Percentiles rank a stretch among this genome's conserved stretches.
These are phyloP conservation scores for Geranium brycei DNA, from an alignment of 345 rosid species.

Conservation along the genomic window DNA sequence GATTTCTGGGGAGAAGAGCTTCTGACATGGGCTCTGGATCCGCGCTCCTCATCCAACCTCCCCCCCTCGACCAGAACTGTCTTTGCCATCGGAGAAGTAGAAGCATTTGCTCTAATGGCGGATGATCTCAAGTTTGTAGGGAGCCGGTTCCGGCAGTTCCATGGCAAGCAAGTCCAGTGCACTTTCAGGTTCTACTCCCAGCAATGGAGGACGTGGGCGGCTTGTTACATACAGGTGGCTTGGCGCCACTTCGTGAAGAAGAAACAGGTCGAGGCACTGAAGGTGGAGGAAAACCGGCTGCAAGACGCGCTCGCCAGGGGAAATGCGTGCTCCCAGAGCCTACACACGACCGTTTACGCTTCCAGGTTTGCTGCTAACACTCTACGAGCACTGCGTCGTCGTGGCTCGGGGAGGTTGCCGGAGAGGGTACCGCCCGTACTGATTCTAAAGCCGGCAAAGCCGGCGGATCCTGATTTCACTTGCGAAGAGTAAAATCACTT, in stretches of 20 bases:
- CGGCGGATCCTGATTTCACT: slow-evolving; percentile 82
- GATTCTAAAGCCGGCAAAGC: slow-evolving; percentile 82
- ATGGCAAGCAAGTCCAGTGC: slow-evolving; percentile 77
- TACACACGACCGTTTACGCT: slow-evolving; percentile 89
- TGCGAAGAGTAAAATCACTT: slow-evolving; percentile 20
- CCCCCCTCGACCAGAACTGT: slow-evolving; percentile 84
- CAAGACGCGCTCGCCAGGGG: slow-evolving; percentile 69
- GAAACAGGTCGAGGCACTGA: slow-evolving; percentile 68
- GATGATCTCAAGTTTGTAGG: slow-evolving; percentile 81
- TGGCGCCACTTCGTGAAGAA: slow-evolving; percentile 64
- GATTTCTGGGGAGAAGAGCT: slow-evolving; percentile 24
- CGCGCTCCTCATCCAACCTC: slow-evolving; percentile 63
- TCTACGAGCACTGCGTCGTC: slow-evolving; percentile 35
- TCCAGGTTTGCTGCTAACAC: slow-evolving; percentile 75
- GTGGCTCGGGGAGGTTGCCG: no score
- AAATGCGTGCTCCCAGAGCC: slow-evolving; percentile 51
- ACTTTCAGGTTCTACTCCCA: slow-evolving; percentile 13
- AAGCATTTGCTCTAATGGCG: slow-evolving; percentile 72
- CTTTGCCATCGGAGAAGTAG: slow-evolving; percentile 56
- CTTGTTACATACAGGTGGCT: slow-evolving; percentile 15
- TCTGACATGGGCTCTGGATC: slow-evolving; percentile 89
- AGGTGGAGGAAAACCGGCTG: slow-evolving; percentile 60
- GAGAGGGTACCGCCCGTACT: no score
- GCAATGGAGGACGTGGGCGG: no score
- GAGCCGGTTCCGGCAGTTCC: slow-evolving; percentile 70